These are phyloP conservation scores for Ceriops decandra DNA, from an alignment of 345 rosid species.

Conservation along the genomic window DNA sequence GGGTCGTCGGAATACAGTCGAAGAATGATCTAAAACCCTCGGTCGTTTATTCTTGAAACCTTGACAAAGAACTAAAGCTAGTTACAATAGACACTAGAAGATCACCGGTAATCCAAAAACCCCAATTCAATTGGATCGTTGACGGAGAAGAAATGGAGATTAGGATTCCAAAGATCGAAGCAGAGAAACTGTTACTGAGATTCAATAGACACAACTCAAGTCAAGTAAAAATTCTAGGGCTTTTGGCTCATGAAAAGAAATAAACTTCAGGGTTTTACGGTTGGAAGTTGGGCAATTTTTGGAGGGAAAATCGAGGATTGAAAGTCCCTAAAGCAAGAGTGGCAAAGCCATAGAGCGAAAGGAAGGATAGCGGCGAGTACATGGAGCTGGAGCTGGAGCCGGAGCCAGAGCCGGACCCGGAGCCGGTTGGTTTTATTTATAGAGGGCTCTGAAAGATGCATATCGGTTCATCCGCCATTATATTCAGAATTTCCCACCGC, in stretches of 20 bases:
- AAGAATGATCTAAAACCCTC: not conserved
- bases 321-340: slow-evolving; percentile 9
- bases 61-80: slow-evolving; percentile 1
- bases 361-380: slow-evolving; percentile 4
- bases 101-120: not conserved
- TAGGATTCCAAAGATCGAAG: not conserved
- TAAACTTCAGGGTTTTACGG: not conserved
- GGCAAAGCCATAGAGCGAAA: slow-evolving; percentile 4
- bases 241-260: not conserved
- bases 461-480: too few species aligned
- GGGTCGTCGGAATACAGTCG: not conserved
- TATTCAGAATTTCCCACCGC: not conserved
- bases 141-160: not conserved
- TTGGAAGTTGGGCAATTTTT: not conserved
- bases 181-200: not conserved
- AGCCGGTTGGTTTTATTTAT: slow-evolving; percentile 21
- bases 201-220: not conserved
- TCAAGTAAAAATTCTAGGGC: not conserved
- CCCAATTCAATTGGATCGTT: slow-evolving; percentile 1
- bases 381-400: not conserved
- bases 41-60: slow-evolving; percentile 6
- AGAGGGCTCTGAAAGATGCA: not conserved
- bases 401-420: not conserved
- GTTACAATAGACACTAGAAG: slow-evolving; percentile 3
- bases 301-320: slow-evolving; percentile 41